Evolutionary conservation across 225 moss, liverwort and hornwort species (phyloP).

Genomic region (Climacium dendroides): DNA sequence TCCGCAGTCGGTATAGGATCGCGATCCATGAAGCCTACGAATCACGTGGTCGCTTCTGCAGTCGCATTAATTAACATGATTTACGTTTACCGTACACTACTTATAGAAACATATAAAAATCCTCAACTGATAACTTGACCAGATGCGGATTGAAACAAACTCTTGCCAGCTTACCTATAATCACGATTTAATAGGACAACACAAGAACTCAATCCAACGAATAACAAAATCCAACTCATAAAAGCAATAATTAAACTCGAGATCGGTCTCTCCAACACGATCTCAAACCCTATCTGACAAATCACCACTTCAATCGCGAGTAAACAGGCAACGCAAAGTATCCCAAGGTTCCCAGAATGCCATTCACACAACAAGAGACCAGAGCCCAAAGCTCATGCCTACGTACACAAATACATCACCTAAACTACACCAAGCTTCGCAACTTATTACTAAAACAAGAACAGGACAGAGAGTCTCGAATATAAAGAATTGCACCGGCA

Average conservation of each 20-base stretch:
- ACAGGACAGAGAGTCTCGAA: background rate
- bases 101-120: background rate
- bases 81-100: background rate
- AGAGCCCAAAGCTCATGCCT: background rate
- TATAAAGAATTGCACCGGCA: background rate
- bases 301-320: background rate
- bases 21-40: background rate
- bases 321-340: background rate
- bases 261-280: background rate
- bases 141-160: background rate
- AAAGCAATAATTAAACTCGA: background rate
- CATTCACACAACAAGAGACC: background rate
- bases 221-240: background rate
- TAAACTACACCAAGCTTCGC: background rate
- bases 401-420: background rate
- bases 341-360: background rate
- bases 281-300: slow-evolving; percentile 1
- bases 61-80: background rate
- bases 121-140: background rate
- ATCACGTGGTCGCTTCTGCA: background rate
- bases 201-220: background rate
- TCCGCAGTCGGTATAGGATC: background rate
- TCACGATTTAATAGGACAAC: background rate
- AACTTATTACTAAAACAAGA: background rate
- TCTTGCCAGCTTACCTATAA: background rate